phyloP scores from a whole-genome alignment of 2,329 filamentous ascomycete genomes.

The Monosporascus ibericus region DNA sequence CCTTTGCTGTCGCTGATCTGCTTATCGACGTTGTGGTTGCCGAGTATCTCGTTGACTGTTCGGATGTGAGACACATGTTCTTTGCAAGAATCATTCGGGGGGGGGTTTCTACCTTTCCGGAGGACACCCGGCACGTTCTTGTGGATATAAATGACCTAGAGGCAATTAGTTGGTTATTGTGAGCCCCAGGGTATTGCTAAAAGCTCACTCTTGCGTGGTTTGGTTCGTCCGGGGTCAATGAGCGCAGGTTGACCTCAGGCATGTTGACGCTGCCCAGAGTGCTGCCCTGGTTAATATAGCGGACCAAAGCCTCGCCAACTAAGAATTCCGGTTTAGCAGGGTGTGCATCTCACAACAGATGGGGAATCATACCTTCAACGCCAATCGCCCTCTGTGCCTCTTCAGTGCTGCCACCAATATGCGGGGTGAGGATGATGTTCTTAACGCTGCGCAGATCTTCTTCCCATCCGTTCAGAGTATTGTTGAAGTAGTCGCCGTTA shows the following conservation, averaged over 20 bases:
- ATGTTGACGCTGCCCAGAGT: constrained; percentile 92
- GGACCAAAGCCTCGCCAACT: constrained; percentile 80
- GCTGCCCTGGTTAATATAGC: constrained; percentile 92
- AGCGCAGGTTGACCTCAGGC: constrained; percentile 88
- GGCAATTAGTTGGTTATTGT: constrained; percentile 13
- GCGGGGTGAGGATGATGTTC: constrained; percentile 92
- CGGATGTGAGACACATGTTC: constrained; percentile 9
- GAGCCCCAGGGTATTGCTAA: background rate
- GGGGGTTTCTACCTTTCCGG: constrained; percentile 55
- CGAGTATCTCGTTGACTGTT: constrained; percentile 85
- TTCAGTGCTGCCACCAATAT: constrained; percentile 96
- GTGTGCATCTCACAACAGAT: background rate
- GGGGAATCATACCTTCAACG: constrained; percentile 56
- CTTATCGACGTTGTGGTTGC: constrained; percentile 96
- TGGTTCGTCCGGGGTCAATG: constrained; percentile 82
- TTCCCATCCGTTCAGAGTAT: constrained; percentile 73
- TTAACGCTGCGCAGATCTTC: constrained; percentile 78
- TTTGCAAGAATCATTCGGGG: background rate
- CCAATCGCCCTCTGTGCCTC: constrained; percentile 96
- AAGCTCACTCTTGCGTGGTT: constrained; percentile 71
- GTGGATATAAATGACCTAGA: constrained; percentile 85
- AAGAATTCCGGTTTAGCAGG: constrained; percentile 9
- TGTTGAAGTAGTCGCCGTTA: constrained; percentile 93
- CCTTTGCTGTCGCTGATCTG: constrained; percentile 95
- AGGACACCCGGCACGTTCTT: constrained; percentile 94